Percentiles rank a stretch among this genome's conserved stretches.
Conservation (phyloP, 352 stramenopile genomes). For the Pythium chondricola region DNA sequence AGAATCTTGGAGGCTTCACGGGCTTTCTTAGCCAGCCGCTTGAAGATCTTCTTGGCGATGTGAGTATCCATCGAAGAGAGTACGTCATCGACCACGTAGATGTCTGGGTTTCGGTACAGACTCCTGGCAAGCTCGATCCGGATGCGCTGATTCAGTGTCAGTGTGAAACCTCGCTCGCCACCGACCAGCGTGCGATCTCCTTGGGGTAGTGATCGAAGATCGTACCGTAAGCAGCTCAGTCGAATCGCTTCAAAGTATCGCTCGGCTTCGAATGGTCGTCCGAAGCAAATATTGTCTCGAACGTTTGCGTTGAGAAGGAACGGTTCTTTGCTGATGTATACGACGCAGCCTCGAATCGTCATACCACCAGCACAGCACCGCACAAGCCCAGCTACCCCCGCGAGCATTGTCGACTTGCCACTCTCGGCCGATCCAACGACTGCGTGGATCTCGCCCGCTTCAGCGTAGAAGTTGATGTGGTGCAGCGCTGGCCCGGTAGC, state of each 20-base stretch:
- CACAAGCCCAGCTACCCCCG: slow-evolving; percentile 51
- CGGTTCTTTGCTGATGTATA: slow-evolving; percentile 91
- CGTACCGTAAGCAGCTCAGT: slow-evolving; percentile 46
- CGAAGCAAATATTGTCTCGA: slow-evolving; percentile 96
- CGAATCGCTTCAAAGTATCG: slow-evolving; percentile 51
- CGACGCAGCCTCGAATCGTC: slow-evolving; percentile 80
- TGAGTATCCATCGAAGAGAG: slow-evolving; percentile 93
- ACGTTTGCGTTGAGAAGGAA: slow-evolving; percentile 97
- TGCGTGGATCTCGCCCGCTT: slow-evolving; percentile 48
- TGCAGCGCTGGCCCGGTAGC: slow-evolving; percentile 28
- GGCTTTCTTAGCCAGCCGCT: slow-evolving; percentile 41
- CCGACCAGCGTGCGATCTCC: slow-evolving; percentile 95
- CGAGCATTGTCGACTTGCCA: slow-evolving; percentile 70
- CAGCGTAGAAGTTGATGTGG: slow-evolving; percentile 59
- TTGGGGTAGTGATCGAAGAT: slow-evolving; percentile 43
- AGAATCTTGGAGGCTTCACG: slow-evolving; percentile 81
- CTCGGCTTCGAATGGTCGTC: slow-evolving; percentile 48
- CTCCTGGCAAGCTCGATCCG: slow-evolving; percentile 73
- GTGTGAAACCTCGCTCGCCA: slow-evolving; percentile 91
- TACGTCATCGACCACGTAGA: slow-evolving; percentile 94
- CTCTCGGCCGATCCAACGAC: slow-evolving; percentile 56
- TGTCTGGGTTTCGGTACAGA: slow-evolving; percentile 73
- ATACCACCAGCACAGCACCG: slow-evolving; percentile 47
- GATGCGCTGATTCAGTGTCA: slow-evolving; percentile 92
- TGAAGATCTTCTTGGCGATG: slow-evolving; percentile 92